A percentile compares a stretch with the other conserved stretches of the same genome.
Conservation (phyloP, 495 filamentous ascomycete genomes). For the Hypoxylon trugodes region DNA sequence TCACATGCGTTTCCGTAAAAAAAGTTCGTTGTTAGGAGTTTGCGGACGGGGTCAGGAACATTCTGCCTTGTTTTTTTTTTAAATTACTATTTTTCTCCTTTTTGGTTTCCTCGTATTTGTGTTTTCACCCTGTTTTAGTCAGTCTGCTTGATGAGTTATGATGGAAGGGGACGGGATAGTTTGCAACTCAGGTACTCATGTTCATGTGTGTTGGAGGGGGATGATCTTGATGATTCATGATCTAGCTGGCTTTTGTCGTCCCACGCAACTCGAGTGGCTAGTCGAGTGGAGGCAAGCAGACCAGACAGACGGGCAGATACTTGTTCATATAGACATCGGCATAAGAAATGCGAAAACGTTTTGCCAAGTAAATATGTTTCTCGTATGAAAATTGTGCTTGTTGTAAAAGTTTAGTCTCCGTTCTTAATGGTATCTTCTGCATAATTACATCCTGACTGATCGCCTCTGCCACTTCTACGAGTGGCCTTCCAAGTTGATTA, state of each 20-base stretch:
- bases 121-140: slow-evolving; percentile 9
- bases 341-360: slow-evolving; percentile 24
- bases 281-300: no score
- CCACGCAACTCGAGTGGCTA: no score
- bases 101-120: neutral
- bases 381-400: no score
- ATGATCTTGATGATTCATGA: neutral
- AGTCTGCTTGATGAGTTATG: slow-evolving; percentile 16
- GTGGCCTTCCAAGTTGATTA: no score
- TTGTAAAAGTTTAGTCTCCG: no score
- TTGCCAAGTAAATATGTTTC: neutral
- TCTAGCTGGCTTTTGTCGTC: no score
- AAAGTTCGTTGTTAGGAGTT: slow-evolving; percentile 38
- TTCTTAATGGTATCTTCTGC: neutral
- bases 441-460: no score
- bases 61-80: slow-evolving; percentile 4
- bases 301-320: neutral
- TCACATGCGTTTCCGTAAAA: slow-evolving; percentile 26
- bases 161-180: slow-evolving; percentile 1
- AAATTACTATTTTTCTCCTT: slow-evolving; percentile 5
- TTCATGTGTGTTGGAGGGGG: no score
- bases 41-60: slow-evolving; percentile 21
- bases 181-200: no score
- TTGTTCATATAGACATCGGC: slow-evolving; percentile 18
- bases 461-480: no score